These are phyloP conservation scores for Fusarium brachygibbosum DNA, from an alignment of 2,329 filamentous ascomycete species.

Conservation along the genomic window DNA sequence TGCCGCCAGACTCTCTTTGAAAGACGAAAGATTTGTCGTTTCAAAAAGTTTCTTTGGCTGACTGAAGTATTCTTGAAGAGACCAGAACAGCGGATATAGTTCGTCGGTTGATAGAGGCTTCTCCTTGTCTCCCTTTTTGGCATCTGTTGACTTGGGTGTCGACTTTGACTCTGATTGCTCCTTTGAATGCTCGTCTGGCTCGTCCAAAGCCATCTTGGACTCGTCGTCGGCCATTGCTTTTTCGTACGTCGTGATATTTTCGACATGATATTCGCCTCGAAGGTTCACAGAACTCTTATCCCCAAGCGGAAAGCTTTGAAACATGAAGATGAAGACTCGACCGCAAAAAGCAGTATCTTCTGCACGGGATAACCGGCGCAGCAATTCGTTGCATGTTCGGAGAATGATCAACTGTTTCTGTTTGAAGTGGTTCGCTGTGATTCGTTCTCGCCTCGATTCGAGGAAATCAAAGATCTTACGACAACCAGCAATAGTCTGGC, in stretches of 20 bases:
- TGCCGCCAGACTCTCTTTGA: constrained; percentile 81
- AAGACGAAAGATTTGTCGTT: constrained; percentile 77
- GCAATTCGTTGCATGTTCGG: constrained; percentile 93
- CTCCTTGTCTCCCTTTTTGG: constrained; percentile 61
- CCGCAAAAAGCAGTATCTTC: constrained; percentile 98
- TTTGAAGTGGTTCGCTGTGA: constrained; percentile 83
- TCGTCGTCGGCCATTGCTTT: constrained; percentile 55
- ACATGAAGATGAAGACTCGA: constrained; percentile 97
- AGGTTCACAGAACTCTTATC: constrained; percentile 98
- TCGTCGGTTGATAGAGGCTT: constrained; percentile 73
- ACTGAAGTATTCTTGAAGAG: constrained; percentile 90
- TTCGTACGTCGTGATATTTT: constrained; percentile 90
- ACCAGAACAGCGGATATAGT: constrained; percentile 95
- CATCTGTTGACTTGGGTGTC: constrained; percentile 57
- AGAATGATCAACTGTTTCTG: constrained; percentile 90
- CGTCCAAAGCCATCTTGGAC: constrained; percentile 74
- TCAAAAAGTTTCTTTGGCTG: constrained; percentile 89
- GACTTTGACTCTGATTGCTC: constrained; percentile 51
- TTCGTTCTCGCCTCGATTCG: constrained; percentile 89
- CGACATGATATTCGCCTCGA: constrained; percentile 93
- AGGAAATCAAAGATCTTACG: constrained; percentile 94
- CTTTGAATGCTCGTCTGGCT: constrained; percentile 56
- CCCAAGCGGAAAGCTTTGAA: constrained; percentile 95
- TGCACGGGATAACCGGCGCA: constrained; percentile 92
- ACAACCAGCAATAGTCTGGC: constrained; percentile 93